A percentile compares a stretch with the other conserved stretches of the same genome.
Evolutionary conservation across 2,329 filamentous ascomycete genomes (phyloP).

Genomic region (Trichoderma hamatum): DNA sequence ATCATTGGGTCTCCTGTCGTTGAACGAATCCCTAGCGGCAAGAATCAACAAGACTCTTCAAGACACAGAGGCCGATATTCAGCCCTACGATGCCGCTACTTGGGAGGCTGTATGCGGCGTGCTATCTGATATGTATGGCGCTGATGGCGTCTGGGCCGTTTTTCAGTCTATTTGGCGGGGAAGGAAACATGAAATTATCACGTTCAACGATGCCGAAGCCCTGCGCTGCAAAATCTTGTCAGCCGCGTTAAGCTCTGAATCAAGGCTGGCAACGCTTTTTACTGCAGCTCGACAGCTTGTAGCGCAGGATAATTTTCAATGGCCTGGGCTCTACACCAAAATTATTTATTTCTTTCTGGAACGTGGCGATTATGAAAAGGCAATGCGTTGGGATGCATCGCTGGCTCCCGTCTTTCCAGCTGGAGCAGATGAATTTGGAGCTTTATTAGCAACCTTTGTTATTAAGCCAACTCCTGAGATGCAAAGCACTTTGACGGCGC

Average conservation of each 20-base stretch:
- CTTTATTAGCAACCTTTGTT: slow-evolving; percentile 49
- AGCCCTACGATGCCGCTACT: slow-evolving; percentile 27
- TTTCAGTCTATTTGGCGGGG: slow-evolving; percentile 33
- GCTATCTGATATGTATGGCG: slow-evolving; percentile 31
- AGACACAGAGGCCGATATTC: slow-evolving; percentile 7
- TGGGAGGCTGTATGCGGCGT: slow-evolving; percentile 32
- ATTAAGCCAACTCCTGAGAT: slow-evolving; percentile 41
- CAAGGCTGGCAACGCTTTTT: slow-evolving; percentile 35
- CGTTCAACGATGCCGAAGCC: slow-evolving; percentile 31
- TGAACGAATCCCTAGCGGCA: not conserved
- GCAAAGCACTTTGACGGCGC: slow-evolving; percentile 46
- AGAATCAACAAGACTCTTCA: slow-evolving; percentile 10
- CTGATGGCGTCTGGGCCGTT: slow-evolving; percentile 36
- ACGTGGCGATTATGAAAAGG: slow-evolving; percentile 43
- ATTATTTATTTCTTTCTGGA: slow-evolving; percentile 49
- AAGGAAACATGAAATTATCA: slow-evolving; percentile 31
- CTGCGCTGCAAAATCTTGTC: slow-evolving; percentile 39
- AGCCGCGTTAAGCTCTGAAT: slow-evolving; percentile 35
- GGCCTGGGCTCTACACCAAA: slow-evolving; percentile 56
- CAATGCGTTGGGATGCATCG: slow-evolving; percentile 52
- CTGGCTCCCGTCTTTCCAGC: slow-evolving; percentile 50
- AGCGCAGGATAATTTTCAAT: slow-evolving; percentile 43
- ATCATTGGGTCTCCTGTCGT: slow-evolving; percentile 6
- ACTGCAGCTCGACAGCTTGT: slow-evolving; percentile 41
- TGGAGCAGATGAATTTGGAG: slow-evolving; percentile 45